Base-by-base conservation (phyloP, 2,329 filamentous ascomycete species). In the Corynespora cassiicola region DNA sequence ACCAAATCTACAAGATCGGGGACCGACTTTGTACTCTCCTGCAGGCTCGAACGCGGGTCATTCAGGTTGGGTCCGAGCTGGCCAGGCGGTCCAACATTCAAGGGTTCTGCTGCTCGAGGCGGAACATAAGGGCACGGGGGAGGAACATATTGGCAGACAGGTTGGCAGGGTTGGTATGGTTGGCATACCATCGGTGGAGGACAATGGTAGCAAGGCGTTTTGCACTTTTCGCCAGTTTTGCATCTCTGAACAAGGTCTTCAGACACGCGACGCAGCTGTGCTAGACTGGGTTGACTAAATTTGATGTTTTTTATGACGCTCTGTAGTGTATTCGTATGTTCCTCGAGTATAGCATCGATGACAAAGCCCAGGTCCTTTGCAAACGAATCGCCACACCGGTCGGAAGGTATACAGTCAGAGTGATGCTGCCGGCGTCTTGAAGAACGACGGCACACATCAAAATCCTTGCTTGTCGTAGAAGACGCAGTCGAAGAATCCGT, bases 321-420 rank as follows among this genome's bases (percentile, higher is more conserved):
- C 38, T 70, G 59, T 7, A 75, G 49, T 5, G 61, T 60, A 10
- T 54, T 66, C 3, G 63, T 49, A 38, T 72, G 70, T 42, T 73
- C 71, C 20, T 66, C 50, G 11, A 74, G 63, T 16, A 73, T 68
- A 6, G 58, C 56, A 36, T 74, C 69, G 23, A 74, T 67, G 30
- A 66, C 56, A 6, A 61, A 42, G 6, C 63, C 64, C 5, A 73
- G 50, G 27, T 73, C 67, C 15, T 63, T 54, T 5, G 58, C 61
- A 14, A 65, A 56, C 2, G 36, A 39, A 25, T 60, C 57, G 8
- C 54, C 52, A 36, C 44, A 64, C 29, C 45, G 59, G 26, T 58
- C 52, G 14, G 25, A 9, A 24, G 52, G 37, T 6, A 52, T 39
- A 28, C 30, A 45, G 11, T 54, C 49, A 5, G 45, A 50, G 14